A percentile compares a stretch with the other conserved stretches of the same genome.
phyloP scores from a whole-genome alignment of 2,329 filamentous ascomycete genomes.

The Aspergillus puulaauensis region DNA sequence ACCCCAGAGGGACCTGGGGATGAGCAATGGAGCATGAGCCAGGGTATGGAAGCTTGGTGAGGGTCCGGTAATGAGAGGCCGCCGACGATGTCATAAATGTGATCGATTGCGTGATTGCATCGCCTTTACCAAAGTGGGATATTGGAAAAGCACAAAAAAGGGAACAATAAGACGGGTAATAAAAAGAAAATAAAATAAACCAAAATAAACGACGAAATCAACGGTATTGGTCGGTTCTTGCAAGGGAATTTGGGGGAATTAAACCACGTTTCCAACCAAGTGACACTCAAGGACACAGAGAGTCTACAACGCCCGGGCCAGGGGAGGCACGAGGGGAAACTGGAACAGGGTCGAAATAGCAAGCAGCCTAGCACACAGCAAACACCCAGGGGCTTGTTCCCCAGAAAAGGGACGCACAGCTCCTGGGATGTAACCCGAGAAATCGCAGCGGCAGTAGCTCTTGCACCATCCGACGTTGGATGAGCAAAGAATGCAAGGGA shows the following conservation, averaged over 20 bases:
- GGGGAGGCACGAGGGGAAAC: neutral
- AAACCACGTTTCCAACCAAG: conserved; percentile 1
- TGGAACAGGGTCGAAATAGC: neutral
- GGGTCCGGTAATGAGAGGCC: conserved; percentile 23
- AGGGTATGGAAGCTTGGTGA: conserved; percentile 19
- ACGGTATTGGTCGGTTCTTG: conserved; percentile 4
- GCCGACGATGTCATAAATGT: conserved; percentile 32
- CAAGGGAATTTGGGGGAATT: neutral
- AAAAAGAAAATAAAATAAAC: conserved; percentile 1
- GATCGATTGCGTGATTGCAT: conserved; percentile 38
- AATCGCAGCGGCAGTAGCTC: conserved; percentile 9
- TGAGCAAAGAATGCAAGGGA: conserved; percentile 15
- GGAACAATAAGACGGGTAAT: neutral
- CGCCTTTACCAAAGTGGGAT: conserved; percentile 15
- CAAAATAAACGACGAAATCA: neutral
- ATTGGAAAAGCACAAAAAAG: conserved; percentile 4
- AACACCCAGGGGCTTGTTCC: conserved; percentile 9
- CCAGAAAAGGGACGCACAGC: conserved; percentile 9
- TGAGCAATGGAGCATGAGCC: conserved; percentile 6
- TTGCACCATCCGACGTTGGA: conserved; percentile 12
- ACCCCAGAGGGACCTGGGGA: neutral
- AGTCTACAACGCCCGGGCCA: neutral
- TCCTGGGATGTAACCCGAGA: conserved; percentile 8
- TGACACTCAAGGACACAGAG: neutral
- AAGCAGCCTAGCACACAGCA: neutral